A percentile compares a stretch with the other conserved stretches of the same genome.
phyloP scores from a whole-genome alignment of 805 yeast genomes.

The Cyberlindnera americana region DNA sequence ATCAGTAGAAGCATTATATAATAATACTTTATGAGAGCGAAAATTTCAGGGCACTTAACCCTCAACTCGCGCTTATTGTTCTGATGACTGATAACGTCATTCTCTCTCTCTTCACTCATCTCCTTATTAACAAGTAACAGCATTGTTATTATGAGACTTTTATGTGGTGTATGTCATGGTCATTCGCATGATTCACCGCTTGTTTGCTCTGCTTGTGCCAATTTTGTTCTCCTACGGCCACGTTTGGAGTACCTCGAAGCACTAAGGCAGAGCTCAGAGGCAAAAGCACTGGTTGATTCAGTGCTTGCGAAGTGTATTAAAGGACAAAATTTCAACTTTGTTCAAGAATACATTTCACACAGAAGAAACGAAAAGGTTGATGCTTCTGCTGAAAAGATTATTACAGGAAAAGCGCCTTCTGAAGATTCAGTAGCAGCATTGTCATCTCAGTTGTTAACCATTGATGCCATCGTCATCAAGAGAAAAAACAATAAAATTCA shows the following conservation, averaged over 20 bases:
- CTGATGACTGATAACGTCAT: background rate
- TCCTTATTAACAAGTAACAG: no score
- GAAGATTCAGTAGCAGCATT: conserved; percentile 21
- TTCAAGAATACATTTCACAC: conserved; percentile 8
- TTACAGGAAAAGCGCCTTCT: conserved; percentile 5
- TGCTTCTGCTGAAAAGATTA: no score
- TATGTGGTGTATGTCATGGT: conserved; percentile 8
- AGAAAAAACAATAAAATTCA: conserved; percentile 15
- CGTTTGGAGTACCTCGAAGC: conserved; percentile 18
- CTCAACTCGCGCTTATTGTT: no score
- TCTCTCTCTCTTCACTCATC: background rate
- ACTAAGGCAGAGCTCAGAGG: conserved; percentile 5
- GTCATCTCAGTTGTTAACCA: conserved; percentile 22
- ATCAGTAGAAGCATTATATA: no score
- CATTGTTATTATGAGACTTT: background rate
- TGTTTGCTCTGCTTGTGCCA: conserved; percentile 18
- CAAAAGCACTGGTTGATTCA: conserved; percentile 11
- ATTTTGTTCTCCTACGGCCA: conserved; percentile 11
- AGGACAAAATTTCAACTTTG: conserved; percentile 15
- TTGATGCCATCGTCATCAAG: conserved; percentile 21
- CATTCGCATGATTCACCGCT: conserved; percentile 6
- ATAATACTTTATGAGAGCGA: no score
- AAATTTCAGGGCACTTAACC: no score
- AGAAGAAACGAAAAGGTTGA: background rate
- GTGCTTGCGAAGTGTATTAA: conserved; percentile 17